A percentile compares a stretch with the other conserved stretches of the same genome.
phyloP scores from a whole-genome alignment of 331 rosid genomes.

The Arachis monticola region DNA sequence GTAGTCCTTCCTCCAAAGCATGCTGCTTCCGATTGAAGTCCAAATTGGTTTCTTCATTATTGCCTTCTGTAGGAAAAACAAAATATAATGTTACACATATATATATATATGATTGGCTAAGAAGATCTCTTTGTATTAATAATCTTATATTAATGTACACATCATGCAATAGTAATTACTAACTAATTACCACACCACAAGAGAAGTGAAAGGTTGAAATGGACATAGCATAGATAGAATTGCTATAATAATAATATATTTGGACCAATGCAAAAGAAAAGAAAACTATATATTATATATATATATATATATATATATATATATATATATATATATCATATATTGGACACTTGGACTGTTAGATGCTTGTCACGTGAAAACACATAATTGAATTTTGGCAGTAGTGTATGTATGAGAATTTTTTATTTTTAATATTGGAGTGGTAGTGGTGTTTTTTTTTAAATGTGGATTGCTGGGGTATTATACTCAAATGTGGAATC shows the following conservation, averaged over 20 bases:
- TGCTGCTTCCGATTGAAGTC: slow-evolving; percentile 41
- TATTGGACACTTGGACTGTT: slow-evolving; percentile 6
- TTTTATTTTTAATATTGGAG: too few species aligned
- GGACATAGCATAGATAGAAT: neutral
- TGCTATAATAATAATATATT: neutral
- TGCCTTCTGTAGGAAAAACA: slow-evolving; percentile 34
- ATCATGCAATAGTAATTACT: slow-evolving; percentile 13
- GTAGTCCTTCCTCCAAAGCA: slow-evolving; percentile 39
- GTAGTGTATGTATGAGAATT: neutral
- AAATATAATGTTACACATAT: too few species aligned
- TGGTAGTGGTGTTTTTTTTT: too few species aligned
- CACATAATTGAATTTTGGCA: slow-evolving; percentile 17
- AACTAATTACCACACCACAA: slow-evolving; percentile 16
- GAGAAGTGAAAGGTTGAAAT: neutral
- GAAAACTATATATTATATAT: too few species aligned
- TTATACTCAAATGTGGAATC: too few species aligned
- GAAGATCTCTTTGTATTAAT: slow-evolving; percentile 3
- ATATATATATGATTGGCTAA: slow-evolving; percentile 18
- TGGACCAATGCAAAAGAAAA: neutral
- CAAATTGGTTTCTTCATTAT: slow-evolving; percentile 13
- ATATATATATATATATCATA: neutral
- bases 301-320: neutral
- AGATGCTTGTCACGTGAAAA: slow-evolving; percentile 32
- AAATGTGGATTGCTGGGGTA: too few species aligned
- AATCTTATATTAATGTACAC: neutral